Base-by-base conservation (phyloP, 371 early-diverging fungal genomes). In the Mucor ambiguus region DNA sequence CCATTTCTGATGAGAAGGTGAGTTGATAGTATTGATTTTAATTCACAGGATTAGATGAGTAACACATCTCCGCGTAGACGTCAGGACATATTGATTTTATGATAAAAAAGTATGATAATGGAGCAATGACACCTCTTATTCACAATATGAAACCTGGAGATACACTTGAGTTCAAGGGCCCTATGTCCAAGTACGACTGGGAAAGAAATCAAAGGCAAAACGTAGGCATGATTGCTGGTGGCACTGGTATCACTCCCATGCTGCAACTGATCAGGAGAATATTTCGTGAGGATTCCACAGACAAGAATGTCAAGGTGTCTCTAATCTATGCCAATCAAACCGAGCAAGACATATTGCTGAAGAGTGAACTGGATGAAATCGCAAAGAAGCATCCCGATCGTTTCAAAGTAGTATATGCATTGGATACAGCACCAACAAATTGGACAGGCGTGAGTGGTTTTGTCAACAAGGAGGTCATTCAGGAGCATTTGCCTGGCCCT, bases 171-270 rank as follows among this genome's bases (percentile, higher is more conserved):
- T 83, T 96, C 76, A 96, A 96, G 87, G 98, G 98, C 3, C 98
- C 98, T 33, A 88, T 95, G 66, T 69, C 77, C 68, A 98, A 97
- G 83, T 92, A 86, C 73, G 77, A 86, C 60, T 92, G 95, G 84
- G 80, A 84, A 64, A 77, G 89, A 30, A 92, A 91, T 71, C 85
- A 88, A 66, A 86, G 88, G 61, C 81, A 89, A 63, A 79, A 95
- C 68, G 85, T 98, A 26, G 96, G 92, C 38, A 85, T 99, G 91
- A 71, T 90, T 67, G 89, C 87, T 14, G 87, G 98, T 63, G 98
- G 99, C 41, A 91, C 98, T 38, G 97, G 97, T 60, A 92, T 97
- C 69, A 95, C 97, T 4, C 97, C 97, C 58, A 95, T 95, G 95
- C 74, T 84, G 30, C 95, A 96, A 84, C 63, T 93, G 18, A 85